Percentiles rank a stretch among this genome's conserved stretches.
Evolutionary conservation across 495 filamentous ascomycete species (phyloP).

Genomic region (Xylaria intraflava): DNA sequence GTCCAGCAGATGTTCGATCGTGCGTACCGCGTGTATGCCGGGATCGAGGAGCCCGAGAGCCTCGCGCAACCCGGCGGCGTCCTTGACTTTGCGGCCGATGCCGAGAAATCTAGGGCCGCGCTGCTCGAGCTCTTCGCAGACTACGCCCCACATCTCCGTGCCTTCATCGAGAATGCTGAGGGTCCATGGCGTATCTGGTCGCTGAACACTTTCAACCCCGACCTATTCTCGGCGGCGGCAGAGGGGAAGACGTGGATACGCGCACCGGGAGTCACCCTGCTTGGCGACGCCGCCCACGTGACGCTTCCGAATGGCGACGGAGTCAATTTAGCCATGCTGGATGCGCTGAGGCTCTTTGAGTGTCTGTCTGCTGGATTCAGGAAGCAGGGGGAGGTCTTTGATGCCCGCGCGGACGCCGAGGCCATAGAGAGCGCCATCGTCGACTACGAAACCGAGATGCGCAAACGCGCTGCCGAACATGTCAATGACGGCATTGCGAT

Average conservation of each 20-base stretch:
- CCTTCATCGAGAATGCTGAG: conserved; percentile 21
- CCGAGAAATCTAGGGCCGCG: background rate
- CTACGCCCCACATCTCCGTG: conserved; percentile 21
- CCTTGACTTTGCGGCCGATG: conserved; percentile 9
- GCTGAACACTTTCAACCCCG: conserved; percentile 18
- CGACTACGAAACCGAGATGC: conserved; percentile 3
- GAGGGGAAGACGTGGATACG: conserved; percentile 20
- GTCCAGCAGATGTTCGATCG: conserved; percentile 23
- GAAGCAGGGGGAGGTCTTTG: background rate
- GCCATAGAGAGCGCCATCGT: conserved; percentile 3
- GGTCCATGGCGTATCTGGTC: conserved; percentile 26
- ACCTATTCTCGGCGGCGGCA: background rate
- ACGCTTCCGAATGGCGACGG: conserved; percentile 27
- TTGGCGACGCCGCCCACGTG: conserved; percentile 56
- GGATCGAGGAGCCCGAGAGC: conserved; percentile 19
- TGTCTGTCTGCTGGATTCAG: background rate
- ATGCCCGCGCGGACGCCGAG: background rate
- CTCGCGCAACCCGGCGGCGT: conserved; percentile 9
- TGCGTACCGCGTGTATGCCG: conserved; percentile 27
- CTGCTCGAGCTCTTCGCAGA: conserved; percentile 17
- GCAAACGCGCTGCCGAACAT: background rate
- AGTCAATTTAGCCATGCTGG: conserved; percentile 29
- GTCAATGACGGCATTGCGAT: background rate
- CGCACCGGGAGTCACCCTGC: conserved; percentile 40
- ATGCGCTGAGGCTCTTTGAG: conserved; percentile 16